Evolutionary conservation across 768 basidiomycete species (phyloP).

Genomic region (Lentinus brumalis): DNA sequence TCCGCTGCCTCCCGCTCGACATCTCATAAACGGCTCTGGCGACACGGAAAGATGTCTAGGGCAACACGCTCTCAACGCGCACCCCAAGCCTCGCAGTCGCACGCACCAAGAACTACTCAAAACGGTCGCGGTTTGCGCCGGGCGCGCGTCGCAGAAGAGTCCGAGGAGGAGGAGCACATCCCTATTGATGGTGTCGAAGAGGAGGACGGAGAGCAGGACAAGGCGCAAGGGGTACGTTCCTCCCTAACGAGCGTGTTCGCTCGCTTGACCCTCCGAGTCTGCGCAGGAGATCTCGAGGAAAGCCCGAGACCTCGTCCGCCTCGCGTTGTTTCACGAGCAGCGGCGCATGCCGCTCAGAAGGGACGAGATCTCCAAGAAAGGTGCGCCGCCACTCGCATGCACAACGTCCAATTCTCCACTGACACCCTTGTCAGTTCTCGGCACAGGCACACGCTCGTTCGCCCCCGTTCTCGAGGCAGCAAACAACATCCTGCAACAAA

Average conservation of each 20-base stretch:
- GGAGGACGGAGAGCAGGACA: conserved; percentile 32
- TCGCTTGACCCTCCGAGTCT: background rate
- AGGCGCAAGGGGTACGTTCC: conserved; percentile 18
- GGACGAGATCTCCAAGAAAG: conserved; percentile 88
- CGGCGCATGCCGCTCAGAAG: conserved; percentile 65
- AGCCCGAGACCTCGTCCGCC: conserved; percentile 72
- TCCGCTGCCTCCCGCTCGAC: background rate
- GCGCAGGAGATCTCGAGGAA: conserved; percentile 63
- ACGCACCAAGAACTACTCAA: conserved; percentile 37
- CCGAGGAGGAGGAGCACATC: conserved; percentile 36
- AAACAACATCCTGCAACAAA: conserved; percentile 61
- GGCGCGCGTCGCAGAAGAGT: conserved; percentile 36
- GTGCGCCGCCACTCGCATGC: conserved; percentile 38
- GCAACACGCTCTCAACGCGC: conserved; percentile 43
- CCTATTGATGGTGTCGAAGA: conserved; percentile 33
- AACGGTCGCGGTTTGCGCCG: conserved; percentile 23
- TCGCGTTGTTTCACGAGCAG: conserved; percentile 82
- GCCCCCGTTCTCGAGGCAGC: conserved; percentile 63
- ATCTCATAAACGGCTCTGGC: background rate
- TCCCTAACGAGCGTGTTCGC: conserved; percentile 28
- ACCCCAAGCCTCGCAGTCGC: conserved; percentile 41
- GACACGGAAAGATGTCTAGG: conserved; percentile 30
- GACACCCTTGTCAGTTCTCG: conserved; percentile 46
- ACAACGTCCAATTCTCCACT: conserved; percentile 19
- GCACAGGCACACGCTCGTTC: conserved; percentile 56